Evolutionary conservation across 176 grass and related monocot genomes (phyloP).

Genomic region (Cymbopogon citratus): DNA sequence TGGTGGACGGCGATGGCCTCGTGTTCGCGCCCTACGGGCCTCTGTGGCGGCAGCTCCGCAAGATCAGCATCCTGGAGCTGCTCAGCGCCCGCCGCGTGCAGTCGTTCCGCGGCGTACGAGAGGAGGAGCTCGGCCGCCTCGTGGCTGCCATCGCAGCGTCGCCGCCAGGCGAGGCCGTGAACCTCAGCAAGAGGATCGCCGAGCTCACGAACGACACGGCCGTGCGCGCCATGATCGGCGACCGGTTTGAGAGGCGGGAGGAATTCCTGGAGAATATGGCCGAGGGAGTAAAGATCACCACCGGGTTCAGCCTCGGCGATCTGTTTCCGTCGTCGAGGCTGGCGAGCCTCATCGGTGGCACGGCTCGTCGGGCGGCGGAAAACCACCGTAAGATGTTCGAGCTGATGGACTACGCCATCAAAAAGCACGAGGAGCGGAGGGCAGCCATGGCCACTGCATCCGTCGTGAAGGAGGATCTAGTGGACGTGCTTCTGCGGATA

Average conservation of each 20-base stretch:
- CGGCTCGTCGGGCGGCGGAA: neutral
- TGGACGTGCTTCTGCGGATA: slow-evolving; percentile 27
- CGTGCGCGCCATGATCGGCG: neutral
- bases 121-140: slow-evolving; percentile 28
- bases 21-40: too few relatives aligned
- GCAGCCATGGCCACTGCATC: neutral
- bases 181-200: neutral
- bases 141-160: neutral
- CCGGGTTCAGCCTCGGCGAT: neutral
- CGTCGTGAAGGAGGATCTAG: neutral
- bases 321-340: slow-evolving; percentile 1
- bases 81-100: slow-evolving; percentile 12
- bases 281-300: neutral
- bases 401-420: slow-evolving; percentile 19
- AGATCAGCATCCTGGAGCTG: slow-evolving; percentile 9
- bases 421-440: slow-evolving; percentile 14
- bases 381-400: neutral
- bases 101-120: slow-evolving; percentile 9
- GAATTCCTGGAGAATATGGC: neutral
- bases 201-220: neutral
- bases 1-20: too few relatives aligned
- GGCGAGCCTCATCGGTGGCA: neutral
- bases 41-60: neutral
- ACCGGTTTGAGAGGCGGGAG: neutral
- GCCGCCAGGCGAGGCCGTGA: neutral